A percentile compares a stretch with the other conserved stretches of the same genome.
phyloP scores from a whole-genome alignment of 345 rosid species.

The Toxicodendron radicans region DNA sequence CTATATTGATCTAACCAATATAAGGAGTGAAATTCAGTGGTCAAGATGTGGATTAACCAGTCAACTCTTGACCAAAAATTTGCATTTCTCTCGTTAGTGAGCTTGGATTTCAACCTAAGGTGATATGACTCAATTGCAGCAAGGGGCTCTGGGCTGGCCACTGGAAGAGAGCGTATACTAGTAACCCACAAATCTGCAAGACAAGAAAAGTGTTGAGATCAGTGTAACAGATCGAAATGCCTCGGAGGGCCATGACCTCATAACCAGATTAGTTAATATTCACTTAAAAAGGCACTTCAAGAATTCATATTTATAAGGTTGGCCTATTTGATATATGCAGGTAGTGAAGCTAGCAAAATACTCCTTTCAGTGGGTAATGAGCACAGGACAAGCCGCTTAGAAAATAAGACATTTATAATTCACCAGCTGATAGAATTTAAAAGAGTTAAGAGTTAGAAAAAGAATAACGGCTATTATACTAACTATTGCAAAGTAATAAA shows the following conservation, averaged over 20 bases:
- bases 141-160: slow-evolving; percentile 43
- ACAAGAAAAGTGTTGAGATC: slow-evolving; percentile 13
- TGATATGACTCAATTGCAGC: slow-evolving; percentile 60
- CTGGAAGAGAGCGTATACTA: slow-evolving; percentile 40
- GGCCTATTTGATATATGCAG: too few relatives aligned
- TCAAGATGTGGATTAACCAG: slow-evolving; percentile 51
- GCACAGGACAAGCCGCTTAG: too few relatives aligned
- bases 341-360: too few relatives aligned
- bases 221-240: slow-evolving; percentile 11
- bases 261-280: not conserved
- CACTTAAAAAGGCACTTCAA: too few relatives aligned
- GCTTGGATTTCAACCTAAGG: slow-evolving; percentile 40
- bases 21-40: slow-evolving; percentile 48
- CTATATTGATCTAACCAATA: slow-evolving; percentile 48
- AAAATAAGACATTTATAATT: too few relatives aligned
- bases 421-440: too few relatives aligned
- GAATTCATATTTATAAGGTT: too few relatives aligned
- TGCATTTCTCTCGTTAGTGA: slow-evolving; percentile 34
- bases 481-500: not conserved
- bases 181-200: slow-evolving; percentile 45
- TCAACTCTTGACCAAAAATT: slow-evolving; percentile 42
- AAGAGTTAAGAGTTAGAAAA: too few relatives aligned
- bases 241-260: not conserved
- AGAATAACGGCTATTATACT: not conserved
- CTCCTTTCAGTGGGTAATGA: too few relatives aligned